Evolutionary conservation across 2,329 filamentous ascomycete genomes (phyloP), one percentile per base, ranked within the genome.

Genomic region (Trichoderma sp.): DNA sequence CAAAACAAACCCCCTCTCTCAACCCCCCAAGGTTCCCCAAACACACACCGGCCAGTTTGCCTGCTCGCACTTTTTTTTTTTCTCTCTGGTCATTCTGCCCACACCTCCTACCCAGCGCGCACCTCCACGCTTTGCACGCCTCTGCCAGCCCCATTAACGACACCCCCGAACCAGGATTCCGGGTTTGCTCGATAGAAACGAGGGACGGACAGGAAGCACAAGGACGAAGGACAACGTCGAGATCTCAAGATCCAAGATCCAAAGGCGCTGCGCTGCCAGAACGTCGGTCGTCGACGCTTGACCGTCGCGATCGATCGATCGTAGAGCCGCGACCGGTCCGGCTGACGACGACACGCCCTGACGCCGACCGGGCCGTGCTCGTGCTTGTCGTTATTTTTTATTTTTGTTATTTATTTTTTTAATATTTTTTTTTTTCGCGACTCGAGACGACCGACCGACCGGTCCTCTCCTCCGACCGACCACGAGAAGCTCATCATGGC

Each of bases 141-240:
- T 81, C 80, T 76, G 77, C 75, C 77, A 79, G 77, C 75, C 78
- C 77, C 79, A 81, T 82, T 82, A 82, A 81, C 80, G 81, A 82
- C 80, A 82, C 80, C 79, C 80, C 80, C 80, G 72, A 76, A 75
- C 76, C 75, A 77, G 75, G 76, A 76, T 75, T 75, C 75, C 75
- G 76, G 75, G 75, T 77, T 76, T 74, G 74, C 73, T 75, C 4
- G 32, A 55, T 39, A 39, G 36, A 70, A 20, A 36, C 63, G 68
- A 74, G 53, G 55, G 23, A 68, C 70, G 68, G 43, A 66, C 68
- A 30, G 20, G 50, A 55, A 67, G 26, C 32, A 50, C 43, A 50
- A 50, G n/a, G 43, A 50, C 43, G 43, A 34, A 26, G 23, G n/a
- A 57, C 53, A 65, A 59, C 43, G 43, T 50, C 43, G n/a, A 50